Base-by-base conservation (phyloP, 805 yeast genomes). In the Yarrowia sp. region DNA sequence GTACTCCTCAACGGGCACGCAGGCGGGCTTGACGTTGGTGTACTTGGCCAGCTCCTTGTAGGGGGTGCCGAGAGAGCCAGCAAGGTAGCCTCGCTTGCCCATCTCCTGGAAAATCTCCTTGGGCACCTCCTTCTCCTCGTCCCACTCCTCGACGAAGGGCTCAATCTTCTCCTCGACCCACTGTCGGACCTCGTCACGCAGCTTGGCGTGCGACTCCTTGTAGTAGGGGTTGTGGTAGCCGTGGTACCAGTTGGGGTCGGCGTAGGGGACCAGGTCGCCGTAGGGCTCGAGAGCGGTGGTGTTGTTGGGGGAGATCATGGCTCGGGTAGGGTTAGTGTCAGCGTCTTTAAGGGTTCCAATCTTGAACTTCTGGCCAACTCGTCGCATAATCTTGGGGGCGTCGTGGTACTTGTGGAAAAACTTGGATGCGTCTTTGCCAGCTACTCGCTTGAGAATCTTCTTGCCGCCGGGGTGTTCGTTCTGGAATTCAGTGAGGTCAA, bases 381-480 rank as follows among this genome's bases (percentile, higher is more conserved):
- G 77, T 71, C 75, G 73, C 76, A 78, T 74, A 52, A 78, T 77
- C 65, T 71, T 72, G 67, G 72, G 72, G 53, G 71, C 79, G 68
- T 80, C 80, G 73, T 83, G 86, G 74, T 80, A 80, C 71, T 80
- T 78, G 73, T 78, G 78, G 74, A 89, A 89, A 33, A 88, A 86
- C 74, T 85, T 89, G 39, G 92, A 85, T 43, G 91, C 90, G 75
- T 89, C 92, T 69, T 78, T 81, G 4, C 95, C 96, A 19, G 95
- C 97, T 73, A 91, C 91, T 70, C 88, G 88, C 69, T 87, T 77
- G 52, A 94, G 84, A 68, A 94, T 91, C 74, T 88, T 86, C 66
- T 86, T 83, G 5, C 90, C 90, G 71, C 90, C 90, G 3, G 98
- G 98, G 77, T 94, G 98, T 58, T 84, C 86, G 17, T 85, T 82